Evolutionary conservation across 495 filamentous ascomycete genomes (phyloP).

Genomic region (Penicillium goetzii): DNA sequence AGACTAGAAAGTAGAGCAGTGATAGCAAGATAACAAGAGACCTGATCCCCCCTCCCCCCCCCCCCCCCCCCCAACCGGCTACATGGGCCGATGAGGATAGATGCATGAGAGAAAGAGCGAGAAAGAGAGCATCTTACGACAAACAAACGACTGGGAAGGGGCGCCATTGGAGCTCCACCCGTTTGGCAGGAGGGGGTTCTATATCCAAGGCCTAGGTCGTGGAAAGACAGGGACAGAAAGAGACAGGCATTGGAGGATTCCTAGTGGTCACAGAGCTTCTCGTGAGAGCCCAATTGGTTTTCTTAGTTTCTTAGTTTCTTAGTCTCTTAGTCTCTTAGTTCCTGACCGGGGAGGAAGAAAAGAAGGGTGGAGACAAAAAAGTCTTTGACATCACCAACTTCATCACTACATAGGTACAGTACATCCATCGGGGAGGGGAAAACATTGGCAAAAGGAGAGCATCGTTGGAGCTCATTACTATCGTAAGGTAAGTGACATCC

Average conservation of each 20-base stretch:
- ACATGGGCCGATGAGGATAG: slow-evolving; percentile 7
- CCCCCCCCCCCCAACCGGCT: not conserved
- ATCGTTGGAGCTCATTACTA: too few relatives aligned
- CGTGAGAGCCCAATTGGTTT: not conserved
- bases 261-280: not conserved
- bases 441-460: too few relatives aligned
- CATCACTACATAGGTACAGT: not conserved
- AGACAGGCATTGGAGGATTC: not conserved
- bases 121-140: slow-evolving; percentile 2
- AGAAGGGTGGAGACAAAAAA: not conserved
- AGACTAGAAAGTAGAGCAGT: too few relatives aligned
- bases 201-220: not conserved
- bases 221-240: too few relatives aligned
- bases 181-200: not conserved
- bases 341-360: not conserved
- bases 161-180: not conserved
- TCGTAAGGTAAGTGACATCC: too few relatives aligned
- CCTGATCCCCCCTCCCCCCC: not conserved
- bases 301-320: not conserved
- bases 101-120: not conserved
- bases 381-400: slow-evolving; percentile 26
- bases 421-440: too few relatives aligned
- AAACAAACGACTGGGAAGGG: slow-evolving; percentile 14
- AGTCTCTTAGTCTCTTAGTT: slow-evolving; percentile 1
- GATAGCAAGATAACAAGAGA: not conserved